Evolutionary conservation across 192 early-diverging fungal genomes (phyloP), one percentile per base, ranked within the genome.

Genomic region (Neocallimastix lanati): DNA sequence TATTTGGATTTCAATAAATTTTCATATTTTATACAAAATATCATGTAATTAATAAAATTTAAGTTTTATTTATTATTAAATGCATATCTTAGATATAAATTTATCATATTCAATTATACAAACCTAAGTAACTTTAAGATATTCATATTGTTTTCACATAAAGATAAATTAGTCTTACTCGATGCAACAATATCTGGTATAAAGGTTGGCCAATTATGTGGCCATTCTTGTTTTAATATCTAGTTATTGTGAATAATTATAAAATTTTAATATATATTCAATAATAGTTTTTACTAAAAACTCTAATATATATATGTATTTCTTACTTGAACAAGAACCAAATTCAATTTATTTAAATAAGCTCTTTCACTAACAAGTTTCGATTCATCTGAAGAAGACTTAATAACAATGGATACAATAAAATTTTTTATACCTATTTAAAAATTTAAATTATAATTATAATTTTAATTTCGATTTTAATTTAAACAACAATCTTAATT

Each of bases 171-270:
- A 27, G 92, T 90, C 83, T 93, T 93, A 85, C 95, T 95, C 18
- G 97, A 96, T n/a, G 88, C 86, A 30, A 99, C 95, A 82, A 99
- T 96, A 86, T 98, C 97, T 27, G 98, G 94, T 81, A 99, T 98
- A 83, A 99, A 99, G 29, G 88, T 87, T 4, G 98, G 98, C 98
- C 98, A 99, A 83, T 97, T 96, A 82, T 95, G 94, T 16, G 98
- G 98, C 98, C 98, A 99, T 84, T 99, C 98, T 85, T 99, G 96
- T 86, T 99, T 99, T 81, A 99, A 84, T 77, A 99, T 97, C 94
- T 95, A 81, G 28, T 40, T n/a, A n/a, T n/a, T n/a, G n/a, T n/a
- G n/a, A 76, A 38, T 13, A 76, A 35, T 80, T 80, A 25, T 5
- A 28, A 81, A 30, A 29, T 28, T n/a, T n/a, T n/a, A n/a, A n/a